Evolutionary conservation across 805 yeast genomes (phyloP), one percentile per base, ranked within the genome.

Genomic region (Kregervanrija delftensis): DNA sequence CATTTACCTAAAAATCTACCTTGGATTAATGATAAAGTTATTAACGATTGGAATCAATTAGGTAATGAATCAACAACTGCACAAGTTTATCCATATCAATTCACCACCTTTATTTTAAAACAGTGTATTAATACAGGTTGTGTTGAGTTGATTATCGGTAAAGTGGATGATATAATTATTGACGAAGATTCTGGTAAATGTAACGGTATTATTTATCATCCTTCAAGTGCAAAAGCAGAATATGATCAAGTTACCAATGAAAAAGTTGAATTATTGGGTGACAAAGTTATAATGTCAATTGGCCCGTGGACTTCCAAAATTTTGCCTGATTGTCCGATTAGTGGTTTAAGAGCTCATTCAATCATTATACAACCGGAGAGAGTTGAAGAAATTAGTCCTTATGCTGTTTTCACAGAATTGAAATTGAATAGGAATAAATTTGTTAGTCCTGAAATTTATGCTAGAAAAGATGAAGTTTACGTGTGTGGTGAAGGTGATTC

Each of bases 401-500:
- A 80, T 61, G 98, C 98, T 5, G 81, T 93, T 35, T 93, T 91
- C 68, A 88, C 98, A 6, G 98, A 93, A 64, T 71, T 91, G 49
- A 81, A 81, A 57, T 69, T 86, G n/a, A 77, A 76, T n/a, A 69
- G 73, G 16, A 70, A 71, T 37, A 74, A 79, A 38, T 85, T 81
- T 63, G 90, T 86, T 17, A 79, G 95, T 2, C 99, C 99, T 0
- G 99, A 91, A 61, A 80, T 93, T 50, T 91, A 91, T 63, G 96
- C 98, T 8, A 76, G 99, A 61, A 83, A 81, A 56, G 96, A 91
- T 65, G 99, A 93, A 64, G 93, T 91, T 36, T 91, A 90, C 57
- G 93, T 93, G 2, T 91, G 98, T 66, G 98, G 99, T 38, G 99
- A 93, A 65, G 96, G 96, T 39, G 97, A 89, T 58, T 81, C 95